A percentile compares a stretch with the other conserved stretches of the same genome.
Evolutionary conservation across 139 green algal species (phyloP).

Genomic region (Chlorella vulgaris): DNA sequence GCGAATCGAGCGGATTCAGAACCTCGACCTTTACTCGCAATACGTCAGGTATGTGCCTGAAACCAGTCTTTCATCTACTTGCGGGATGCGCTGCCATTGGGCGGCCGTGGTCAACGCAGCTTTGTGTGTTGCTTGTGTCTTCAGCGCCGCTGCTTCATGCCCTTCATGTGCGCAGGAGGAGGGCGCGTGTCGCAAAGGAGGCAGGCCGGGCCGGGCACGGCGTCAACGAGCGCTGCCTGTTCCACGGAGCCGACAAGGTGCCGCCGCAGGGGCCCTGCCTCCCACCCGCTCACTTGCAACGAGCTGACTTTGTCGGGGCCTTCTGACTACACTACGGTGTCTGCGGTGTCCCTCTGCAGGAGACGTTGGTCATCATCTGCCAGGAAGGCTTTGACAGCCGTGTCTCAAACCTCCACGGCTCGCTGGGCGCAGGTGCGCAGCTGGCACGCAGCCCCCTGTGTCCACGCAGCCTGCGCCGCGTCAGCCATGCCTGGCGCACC

Average conservation of each 20-base stretch:
- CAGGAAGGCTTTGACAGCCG: not conserved
- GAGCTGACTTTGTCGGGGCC: not conserved
- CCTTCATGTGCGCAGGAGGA: not conserved
- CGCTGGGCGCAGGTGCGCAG: not conserved
- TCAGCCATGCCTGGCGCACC: not conserved
- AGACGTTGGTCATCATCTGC: not conserved
- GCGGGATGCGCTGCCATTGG: too few relatives aligned
- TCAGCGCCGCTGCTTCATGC: too few relatives aligned
- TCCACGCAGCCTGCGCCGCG: not conserved
- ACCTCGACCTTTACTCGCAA: not conserved
- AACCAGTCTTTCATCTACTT: too few relatives aligned
- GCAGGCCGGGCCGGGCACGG: not conserved
- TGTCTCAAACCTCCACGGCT: not conserved
- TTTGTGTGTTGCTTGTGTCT: not conserved
- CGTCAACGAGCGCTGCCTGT: not conserved
- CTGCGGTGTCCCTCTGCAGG: not conserved
- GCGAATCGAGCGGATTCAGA: not conserved
- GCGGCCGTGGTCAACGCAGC: too few relatives aligned
- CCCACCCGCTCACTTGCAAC: not conserved
- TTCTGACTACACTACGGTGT: not conserved
- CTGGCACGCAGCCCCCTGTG: too few relatives aligned
- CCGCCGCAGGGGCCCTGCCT: not conserved
- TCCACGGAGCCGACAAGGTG: constrained; percentile 3
- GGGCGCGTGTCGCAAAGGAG: not conserved
- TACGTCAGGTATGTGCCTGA: not conserved